Evolutionary conservation across 441 rosid genomes (phyloP).

Genomic region (Euphorbia schlechtendalii): DNA sequence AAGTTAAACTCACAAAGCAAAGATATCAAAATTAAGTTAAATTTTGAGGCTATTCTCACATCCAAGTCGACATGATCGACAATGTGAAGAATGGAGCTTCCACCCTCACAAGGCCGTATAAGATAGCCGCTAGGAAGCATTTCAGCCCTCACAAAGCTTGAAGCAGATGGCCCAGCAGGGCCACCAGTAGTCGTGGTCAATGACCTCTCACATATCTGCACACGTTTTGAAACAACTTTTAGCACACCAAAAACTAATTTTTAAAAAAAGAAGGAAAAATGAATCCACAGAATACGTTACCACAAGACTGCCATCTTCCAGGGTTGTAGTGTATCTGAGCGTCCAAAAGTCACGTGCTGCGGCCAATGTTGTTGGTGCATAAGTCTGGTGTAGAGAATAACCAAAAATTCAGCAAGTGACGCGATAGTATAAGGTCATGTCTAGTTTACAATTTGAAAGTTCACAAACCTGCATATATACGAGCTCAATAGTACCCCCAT

Average conservation of each 20-base stretch:
- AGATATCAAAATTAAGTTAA: too few relatives aligned
- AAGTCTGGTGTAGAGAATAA: constrained; percentile 41
- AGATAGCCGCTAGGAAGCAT: constrained; percentile 90
- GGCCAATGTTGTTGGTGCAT: constrained; percentile 88
- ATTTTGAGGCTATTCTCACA: constrained; percentile 42
- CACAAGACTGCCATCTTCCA: constrained; percentile 94
- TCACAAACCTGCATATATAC: constrained; percentile 67
- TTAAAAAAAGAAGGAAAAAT: background rate
- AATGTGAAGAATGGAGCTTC: constrained; percentile 88
- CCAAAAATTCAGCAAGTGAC: background rate
- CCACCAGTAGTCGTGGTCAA: constrained; percentile 80
- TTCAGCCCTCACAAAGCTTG: constrained; percentile 83
- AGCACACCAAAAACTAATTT: background rate
- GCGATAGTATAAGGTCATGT: background rate
- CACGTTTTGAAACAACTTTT: background rate
- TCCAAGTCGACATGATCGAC: constrained; percentile 92
- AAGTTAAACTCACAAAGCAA: too few relatives aligned
- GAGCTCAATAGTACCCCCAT: constrained; percentile 85
- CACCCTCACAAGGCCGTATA: constrained; percentile 91
- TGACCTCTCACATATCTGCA: constrained; percentile 89
- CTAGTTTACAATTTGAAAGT: background rate
- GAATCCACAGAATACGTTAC: constrained; percentile 26
- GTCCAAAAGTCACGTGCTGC: constrained; percentile 99
- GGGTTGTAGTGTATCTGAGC: constrained; percentile 70
- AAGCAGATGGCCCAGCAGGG: constrained; percentile 62